These are phyloP conservation scores for Dianthus caryophyllus DNA, from an alignment of 148 eudicot genomes.

Conservation along the genomic window DNA sequence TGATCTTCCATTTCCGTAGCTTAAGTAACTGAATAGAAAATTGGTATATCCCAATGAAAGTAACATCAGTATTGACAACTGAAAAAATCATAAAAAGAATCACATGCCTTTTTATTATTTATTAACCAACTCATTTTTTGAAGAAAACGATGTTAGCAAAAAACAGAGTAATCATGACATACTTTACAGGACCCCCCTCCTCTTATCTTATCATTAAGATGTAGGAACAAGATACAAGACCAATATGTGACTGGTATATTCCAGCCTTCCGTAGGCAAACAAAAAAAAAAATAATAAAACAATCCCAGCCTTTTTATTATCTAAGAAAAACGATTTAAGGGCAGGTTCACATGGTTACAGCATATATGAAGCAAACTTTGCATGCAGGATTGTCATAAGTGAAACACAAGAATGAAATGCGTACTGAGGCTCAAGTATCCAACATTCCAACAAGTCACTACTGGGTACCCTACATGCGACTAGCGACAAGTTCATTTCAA, in stretches of 20 bases:
- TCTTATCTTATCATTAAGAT: not conserved
- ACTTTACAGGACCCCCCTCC: not conserved
- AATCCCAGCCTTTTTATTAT: not conserved
- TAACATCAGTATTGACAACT: not conserved
- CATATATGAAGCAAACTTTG: not conserved
- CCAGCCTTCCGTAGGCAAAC: too few relatives aligned
- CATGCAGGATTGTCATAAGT: not conserved
- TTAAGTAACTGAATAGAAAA: conserved; percentile 24
- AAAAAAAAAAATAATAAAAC: too few relatives aligned
- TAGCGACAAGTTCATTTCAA: not conserved
- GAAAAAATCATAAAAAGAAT: not conserved
- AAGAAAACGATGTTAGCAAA: not conserved
- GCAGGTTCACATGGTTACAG: not conserved
- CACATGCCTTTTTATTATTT: not conserved
- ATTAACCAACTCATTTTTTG: not conserved
- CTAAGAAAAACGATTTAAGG: not conserved
- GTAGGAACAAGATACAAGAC: not conserved
- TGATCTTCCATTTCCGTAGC: conserved; percentile 16
- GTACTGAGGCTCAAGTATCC: not conserved
- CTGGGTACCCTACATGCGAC: not conserved
- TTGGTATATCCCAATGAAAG: not conserved
- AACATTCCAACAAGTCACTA: not conserved
- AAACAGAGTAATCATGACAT: not conserved
- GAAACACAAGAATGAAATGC: not conserved
- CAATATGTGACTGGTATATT: not conserved